Evolutionary conservation across 441 rosid species (phyloP).

Genomic region (Pelargonium myrrhifolium): DNA sequence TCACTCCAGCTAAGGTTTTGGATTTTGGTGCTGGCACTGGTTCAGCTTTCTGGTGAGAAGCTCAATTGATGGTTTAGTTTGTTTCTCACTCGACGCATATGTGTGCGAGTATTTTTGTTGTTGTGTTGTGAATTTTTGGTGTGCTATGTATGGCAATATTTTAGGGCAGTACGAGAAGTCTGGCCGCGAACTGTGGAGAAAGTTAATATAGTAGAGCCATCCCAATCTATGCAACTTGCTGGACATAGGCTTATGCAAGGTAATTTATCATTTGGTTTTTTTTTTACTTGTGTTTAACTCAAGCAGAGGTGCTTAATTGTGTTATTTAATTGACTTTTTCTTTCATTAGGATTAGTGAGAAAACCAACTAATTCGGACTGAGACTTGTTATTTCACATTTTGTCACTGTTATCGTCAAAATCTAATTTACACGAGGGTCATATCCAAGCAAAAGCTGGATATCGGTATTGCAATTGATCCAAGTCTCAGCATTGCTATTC

Average conservation of each 20-base stretch:
- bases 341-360: no score
- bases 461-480: no score
- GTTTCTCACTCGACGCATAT: not conserved
- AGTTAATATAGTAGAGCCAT: constrained; percentile 81
- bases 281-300: not conserved
- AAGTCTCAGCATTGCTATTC: not conserved
- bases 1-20: constrained; percentile 56
- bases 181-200: constrained; percentile 73
- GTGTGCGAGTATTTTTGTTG: not conserved
- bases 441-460: no score
- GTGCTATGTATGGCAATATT: constrained; percentile 9
- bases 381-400: no score
- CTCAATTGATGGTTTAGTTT: constrained; percentile 8
- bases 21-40: constrained; percentile 98
- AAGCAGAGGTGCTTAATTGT: no score
- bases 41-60: constrained; percentile 81
- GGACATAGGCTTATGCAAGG: constrained; percentile 73
- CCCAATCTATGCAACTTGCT: constrained; percentile 91
- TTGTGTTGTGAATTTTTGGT: not conserved
- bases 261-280: constrained; percentile 17
- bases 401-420: no score
- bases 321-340: no score
- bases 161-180: constrained; percentile 78
- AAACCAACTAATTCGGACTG: no score
- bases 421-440: no score